Evolutionary conservation across 2,329 filamentous ascomycete genomes (phyloP).

Genomic region (Microdochium nivale): DNA sequence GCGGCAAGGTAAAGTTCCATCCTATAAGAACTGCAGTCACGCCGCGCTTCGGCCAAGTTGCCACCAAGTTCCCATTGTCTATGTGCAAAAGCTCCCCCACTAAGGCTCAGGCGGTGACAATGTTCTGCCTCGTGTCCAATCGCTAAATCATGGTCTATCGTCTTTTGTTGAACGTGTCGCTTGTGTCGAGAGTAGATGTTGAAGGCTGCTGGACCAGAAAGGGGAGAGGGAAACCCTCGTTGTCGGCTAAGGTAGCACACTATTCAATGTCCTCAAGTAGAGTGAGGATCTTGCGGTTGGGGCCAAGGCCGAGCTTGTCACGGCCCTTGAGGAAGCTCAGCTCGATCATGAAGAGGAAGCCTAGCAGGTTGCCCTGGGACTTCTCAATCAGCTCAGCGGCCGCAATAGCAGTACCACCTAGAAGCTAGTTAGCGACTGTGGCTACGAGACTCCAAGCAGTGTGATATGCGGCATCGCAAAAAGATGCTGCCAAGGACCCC

Average conservation of each 20-base stretch:
- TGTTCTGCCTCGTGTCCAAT: neutral
- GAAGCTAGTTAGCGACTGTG: constrained; percentile 11
- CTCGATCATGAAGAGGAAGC: constrained; percentile 93
- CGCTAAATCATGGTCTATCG: neutral
- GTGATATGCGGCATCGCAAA: too few species aligned
- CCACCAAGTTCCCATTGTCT: neutral
- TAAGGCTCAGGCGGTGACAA: neutral
- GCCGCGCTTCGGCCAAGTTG: neutral
- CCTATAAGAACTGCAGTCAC: too few species aligned
- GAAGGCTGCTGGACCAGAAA: neutral
- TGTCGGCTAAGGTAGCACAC: constrained; percentile 10
- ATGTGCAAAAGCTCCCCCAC: neutral
- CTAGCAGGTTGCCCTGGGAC: constrained; percentile 76
- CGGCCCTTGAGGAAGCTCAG: constrained; percentile 88
- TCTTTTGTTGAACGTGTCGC: neutral
- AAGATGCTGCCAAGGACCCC: too few species aligned
- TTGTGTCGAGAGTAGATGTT: neutral
- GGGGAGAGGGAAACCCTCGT: neutral
- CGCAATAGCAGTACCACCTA: constrained; percentile 85
- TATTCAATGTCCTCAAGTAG: constrained; percentile 54
- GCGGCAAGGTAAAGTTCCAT: neutral
- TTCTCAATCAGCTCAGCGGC: constrained; percentile 80
- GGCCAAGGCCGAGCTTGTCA: constrained; percentile 71
- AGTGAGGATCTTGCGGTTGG: constrained; percentile 54
- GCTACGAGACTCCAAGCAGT: too few species aligned